Evolutionary conservation across 805 yeast species (phyloP).

Genomic region (Teunomyces kruisii): DNA sequence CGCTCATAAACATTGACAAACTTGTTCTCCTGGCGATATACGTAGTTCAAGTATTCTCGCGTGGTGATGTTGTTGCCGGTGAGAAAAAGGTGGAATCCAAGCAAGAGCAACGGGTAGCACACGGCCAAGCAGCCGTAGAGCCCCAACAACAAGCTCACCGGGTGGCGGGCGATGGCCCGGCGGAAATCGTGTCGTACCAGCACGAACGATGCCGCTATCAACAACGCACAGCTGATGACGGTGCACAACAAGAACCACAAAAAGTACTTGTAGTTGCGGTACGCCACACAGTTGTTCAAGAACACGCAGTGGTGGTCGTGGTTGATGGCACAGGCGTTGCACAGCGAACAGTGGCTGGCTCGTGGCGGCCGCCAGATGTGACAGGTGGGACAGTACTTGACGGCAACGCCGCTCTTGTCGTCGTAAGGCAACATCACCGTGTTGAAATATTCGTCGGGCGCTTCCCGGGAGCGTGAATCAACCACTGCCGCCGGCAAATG

Average conservation of each 20-base stretch:
- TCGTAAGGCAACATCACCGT: slow-evolving; percentile 20
- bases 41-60: slow-evolving; percentile 61
- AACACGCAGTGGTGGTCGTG: slow-evolving; percentile 77
- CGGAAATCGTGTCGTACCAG: slow-evolving; percentile 18
- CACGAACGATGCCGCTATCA: slow-evolving; percentile 18
- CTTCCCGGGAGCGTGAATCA: neutral
- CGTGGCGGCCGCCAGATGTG: slow-evolving; percentile 74
- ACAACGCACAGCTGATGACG: slow-evolving; percentile 19
- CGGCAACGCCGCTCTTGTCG: slow-evolving; percentile 33
- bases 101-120: slow-evolving; percentile 56
- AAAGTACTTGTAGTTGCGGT: slow-evolving; percentile 36
- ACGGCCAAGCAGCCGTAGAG: slow-evolving; percentile 46
- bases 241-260: slow-evolving; percentile 31
- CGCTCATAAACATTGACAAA: slow-evolving; percentile 32
- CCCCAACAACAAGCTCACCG: slow-evolving; percentile 50
- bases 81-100: slow-evolving; percentile 54
- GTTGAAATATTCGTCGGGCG: slow-evolving; percentile 21
- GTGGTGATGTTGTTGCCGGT: slow-evolving; percentile 65
- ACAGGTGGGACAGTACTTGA: slow-evolving; percentile 57
- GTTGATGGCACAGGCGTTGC: slow-evolving; percentile 61
- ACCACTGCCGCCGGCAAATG: slow-evolving; percentile 40
- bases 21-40: slow-evolving; percentile 31
- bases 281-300: slow-evolving; percentile 49
- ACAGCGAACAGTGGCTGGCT: slow-evolving; percentile 63
- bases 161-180: slow-evolving; percentile 19